A percentile compares a stretch with the other conserved stretches of the same genome.
Conservation (phyloP, 148 eudicot species). For the Rhododendron molle region DNA sequence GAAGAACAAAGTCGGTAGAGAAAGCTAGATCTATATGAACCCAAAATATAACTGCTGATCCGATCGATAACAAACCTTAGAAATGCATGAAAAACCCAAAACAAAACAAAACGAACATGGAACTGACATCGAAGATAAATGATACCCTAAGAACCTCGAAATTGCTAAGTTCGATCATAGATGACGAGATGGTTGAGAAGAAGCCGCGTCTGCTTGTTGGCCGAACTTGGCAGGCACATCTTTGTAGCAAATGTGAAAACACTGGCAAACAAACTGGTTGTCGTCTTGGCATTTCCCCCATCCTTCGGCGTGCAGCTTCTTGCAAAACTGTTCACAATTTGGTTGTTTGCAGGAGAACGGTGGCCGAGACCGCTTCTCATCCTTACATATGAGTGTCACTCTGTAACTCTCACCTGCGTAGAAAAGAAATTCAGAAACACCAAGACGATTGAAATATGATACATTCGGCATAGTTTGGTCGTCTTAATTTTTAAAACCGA, state of each 20-base stretch:
- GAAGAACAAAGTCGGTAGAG: neutral
- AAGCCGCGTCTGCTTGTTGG: neutral
- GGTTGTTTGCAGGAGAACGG: constrained; percentile 19
- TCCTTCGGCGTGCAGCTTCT: constrained; percentile 1
- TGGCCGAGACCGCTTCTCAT: constrained; percentile 14
- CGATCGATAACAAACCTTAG: neutral
- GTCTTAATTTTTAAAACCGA: neutral
- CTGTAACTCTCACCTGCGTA: constrained; percentile 22
- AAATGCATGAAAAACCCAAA: neutral
- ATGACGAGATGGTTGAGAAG: neutral
- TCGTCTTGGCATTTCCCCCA: constrained; percentile 39
- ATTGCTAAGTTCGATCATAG: neutral
- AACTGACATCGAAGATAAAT: neutral
- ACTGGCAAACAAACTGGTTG: constrained; percentile 26
- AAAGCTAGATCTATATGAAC: neutral
- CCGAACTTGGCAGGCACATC: neutral
- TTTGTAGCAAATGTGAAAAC: constrained; percentile 30
- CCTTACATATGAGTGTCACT: constrained; percentile 31
- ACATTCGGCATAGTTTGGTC: neutral
- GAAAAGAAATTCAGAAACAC: neutral
- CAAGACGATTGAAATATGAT: neutral
- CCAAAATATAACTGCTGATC: neutral
- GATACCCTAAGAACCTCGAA: neutral
- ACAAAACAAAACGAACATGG: neutral
- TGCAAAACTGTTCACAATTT: constrained; percentile 20